Conservation (phyloP, 768 basidiomycete species). For the Pholiota microspora region DNA sequence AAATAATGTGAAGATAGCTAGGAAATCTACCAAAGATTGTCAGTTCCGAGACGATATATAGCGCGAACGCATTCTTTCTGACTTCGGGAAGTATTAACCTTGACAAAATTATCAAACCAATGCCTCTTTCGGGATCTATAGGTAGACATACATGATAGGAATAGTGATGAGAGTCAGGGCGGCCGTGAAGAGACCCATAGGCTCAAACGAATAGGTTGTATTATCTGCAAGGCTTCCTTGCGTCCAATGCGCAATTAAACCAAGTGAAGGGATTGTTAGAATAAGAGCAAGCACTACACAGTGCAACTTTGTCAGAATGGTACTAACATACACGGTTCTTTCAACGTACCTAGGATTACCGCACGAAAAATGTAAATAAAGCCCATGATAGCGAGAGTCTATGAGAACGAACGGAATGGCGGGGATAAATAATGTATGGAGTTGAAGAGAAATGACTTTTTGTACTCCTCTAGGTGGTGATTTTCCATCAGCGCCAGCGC, state of each 20-base stretch:
- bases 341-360: neutral
- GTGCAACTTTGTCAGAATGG: neutral
- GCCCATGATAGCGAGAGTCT: neutral
- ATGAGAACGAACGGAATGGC: neutral
- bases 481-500: neutral
- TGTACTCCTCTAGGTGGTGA: neutral
- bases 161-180: constrained; percentile 4
- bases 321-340: neutral
- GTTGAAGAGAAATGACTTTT: neutral
- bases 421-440: neutral
- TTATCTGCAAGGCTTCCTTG: constrained; percentile 1
- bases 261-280: constrained; percentile 3
- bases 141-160: constrained; percentile 9
- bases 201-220: constrained; percentile 6
- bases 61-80: constrained; percentile 14
- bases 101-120: no score
- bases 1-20: neutral
- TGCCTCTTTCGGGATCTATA: no score
- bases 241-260: constrained; percentile 12
- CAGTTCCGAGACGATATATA: constrained; percentile 13
- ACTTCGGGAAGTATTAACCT: constrained; percentile 13
- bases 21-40: neutral
- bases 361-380: neutral
- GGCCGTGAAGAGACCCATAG: constrained; percentile 10
- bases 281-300: constrained; percentile 1